phyloP scores from a whole-genome alignment of 1,284 basidiomycete genomes.

The Lentinus polychrous region DNA sequence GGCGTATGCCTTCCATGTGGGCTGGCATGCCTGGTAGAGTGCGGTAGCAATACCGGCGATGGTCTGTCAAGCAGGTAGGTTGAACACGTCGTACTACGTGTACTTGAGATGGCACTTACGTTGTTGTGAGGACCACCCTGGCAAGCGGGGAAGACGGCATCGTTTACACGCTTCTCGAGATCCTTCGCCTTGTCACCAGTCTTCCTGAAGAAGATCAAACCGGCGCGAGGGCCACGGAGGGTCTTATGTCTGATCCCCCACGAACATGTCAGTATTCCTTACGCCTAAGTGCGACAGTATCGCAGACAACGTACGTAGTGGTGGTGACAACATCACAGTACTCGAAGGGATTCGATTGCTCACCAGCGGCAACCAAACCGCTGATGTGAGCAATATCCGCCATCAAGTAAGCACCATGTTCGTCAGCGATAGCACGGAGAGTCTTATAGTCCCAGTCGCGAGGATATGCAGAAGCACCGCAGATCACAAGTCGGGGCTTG shows the following conservation, averaged over 20 bases:
- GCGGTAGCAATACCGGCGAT: constrained; percentile 95
- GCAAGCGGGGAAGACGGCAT: constrained; percentile 99
- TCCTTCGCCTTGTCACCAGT: constrained; percentile 76
- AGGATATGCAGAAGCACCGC: constrained; percentile 98
- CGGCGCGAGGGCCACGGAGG: constrained; percentile 95
- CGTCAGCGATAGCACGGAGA: constrained; percentile 79
- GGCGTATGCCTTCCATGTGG: constrained; percentile 90
- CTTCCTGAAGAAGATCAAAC: constrained; percentile 98
- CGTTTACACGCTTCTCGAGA: constrained; percentile 94
- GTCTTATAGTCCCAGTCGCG: constrained; percentile 94
- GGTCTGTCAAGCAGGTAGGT: too few relatives aligned
- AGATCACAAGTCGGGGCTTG: constrained; percentile 96
- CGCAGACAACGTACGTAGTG: constrained; percentile 65
- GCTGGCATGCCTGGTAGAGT: constrained; percentile 90
- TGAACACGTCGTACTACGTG: too few relatives aligned
- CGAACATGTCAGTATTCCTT: constrained; percentile 1
- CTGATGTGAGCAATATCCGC: constrained; percentile 98
- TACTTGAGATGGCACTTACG: constrained; percentile 38
- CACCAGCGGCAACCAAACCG: constrained; percentile 91
- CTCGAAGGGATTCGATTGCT: constrained; percentile 91
- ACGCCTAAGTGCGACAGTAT: not conserved
- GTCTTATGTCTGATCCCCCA: constrained; percentile 80
- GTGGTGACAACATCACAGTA: constrained; percentile 97
- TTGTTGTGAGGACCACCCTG: constrained; percentile 99
- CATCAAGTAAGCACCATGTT: constrained; percentile 89